Percentiles rank a stretch among this genome's conserved stretches.
Conservation (phyloP, 2,329 filamentous ascomycete species). For the Epichloe amarillans region DNA sequence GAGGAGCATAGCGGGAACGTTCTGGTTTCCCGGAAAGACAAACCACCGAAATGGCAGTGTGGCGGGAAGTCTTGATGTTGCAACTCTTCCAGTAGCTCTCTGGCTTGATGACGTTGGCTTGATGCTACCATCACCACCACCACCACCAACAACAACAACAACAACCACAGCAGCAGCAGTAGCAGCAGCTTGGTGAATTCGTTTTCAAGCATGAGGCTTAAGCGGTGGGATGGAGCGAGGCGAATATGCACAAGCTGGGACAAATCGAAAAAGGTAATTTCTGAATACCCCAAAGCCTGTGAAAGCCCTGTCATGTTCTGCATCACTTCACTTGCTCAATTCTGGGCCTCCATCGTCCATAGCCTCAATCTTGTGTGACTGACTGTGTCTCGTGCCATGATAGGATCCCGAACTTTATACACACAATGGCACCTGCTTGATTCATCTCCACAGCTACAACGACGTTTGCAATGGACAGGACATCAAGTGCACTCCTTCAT, state of each 20-base stretch:
- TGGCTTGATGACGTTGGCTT: background rate
- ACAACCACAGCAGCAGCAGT: no score
- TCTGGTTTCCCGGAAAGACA: background rate
- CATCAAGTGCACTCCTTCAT: constrained; percentile 49
- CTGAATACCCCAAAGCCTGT: background rate
- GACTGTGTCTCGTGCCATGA: background rate
- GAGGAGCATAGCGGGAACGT: background rate
- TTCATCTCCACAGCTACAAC: constrained; percentile 45
- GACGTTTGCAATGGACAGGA: constrained; percentile 37
- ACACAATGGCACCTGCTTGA: constrained; percentile 51
- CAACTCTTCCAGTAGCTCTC: background rate
- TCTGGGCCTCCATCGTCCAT: background rate
- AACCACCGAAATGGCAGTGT: background rate
- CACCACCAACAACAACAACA: no score
- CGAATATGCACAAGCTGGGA: constrained; percentile 6
- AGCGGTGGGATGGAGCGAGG: constrained; percentile 8
- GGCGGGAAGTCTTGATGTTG: background rate
- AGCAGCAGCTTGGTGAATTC: background rate
- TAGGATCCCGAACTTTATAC: constrained; percentile 64
- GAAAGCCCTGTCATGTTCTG: background rate
- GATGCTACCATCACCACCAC: background rate
- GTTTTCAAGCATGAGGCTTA: background rate
- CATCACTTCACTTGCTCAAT: background rate
- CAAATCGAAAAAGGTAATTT: constrained; percentile 4
- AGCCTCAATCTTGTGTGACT: background rate